Evolutionary conservation across 2,329 filamentous ascomycete genomes (phyloP), one percentile per base, ranked within the genome.

Genomic region (Orbilia quercus): DNA sequence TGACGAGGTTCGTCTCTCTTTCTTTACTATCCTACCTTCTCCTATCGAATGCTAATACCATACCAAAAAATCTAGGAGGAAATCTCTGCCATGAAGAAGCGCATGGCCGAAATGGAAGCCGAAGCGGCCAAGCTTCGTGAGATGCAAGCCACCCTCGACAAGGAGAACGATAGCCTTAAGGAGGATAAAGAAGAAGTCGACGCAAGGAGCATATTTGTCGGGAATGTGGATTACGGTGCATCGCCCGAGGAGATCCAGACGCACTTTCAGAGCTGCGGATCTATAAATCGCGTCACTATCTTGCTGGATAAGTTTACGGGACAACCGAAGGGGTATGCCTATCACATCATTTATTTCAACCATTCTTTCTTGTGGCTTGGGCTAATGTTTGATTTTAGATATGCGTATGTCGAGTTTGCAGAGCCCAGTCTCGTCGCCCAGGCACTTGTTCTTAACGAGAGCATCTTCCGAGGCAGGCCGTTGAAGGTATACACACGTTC

Each of bases 161-260:
- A 93, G 80, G 90, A 95, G 79, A 89, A 88, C 75, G 89, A 92
- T 76, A 91, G 91, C 77, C 85, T 95, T 74, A 88, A 90, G 76
- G 95, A 98, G 80, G 92, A 93, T 83, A 96, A 96, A 82, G 93
- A 97, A 81, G 96, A 97, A 77, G 89, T 99, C 71, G 95, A 99
- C 82, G 89, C 89, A 77, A 89, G 95, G 79, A 97, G 92, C 82
- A 92, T 99, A 82, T 99, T 99, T 81, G 95, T 99, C 47, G 95
- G 95, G 77, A 99, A 99, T 78, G 95, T 99, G 76, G 95, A 99
- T 82, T 99, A 99, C 82, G 93, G 91, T 75, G 93, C 94, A 20
- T 96, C 92, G 25, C 95, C 95, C 1, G 95, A 99, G 82, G 95
- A 99, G 84, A 95, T 99, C 71, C 95, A 99, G 84, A 91, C 92